phyloP scores from a whole-genome alignment of 1,284 basidiomycete species.

The Pseudozyma thailandica region DNA sequence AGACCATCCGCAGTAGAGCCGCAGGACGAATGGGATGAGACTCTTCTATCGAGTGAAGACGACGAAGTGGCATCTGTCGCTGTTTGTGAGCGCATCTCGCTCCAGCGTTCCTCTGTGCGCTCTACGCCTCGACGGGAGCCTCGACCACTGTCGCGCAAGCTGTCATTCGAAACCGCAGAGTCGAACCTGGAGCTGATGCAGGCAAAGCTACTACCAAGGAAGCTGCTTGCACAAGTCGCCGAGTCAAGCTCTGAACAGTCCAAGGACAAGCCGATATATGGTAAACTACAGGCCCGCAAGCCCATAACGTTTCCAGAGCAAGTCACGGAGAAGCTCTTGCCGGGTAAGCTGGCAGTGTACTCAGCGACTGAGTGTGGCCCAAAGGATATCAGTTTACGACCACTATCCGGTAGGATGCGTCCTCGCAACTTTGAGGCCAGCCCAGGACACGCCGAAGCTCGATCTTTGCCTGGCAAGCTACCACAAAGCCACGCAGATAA shows the following conservation, averaged over 20 bases:
- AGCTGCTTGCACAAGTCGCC: background rate
- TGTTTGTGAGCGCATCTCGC: constrained; percentile 14
- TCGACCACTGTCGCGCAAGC: constrained; percentile 1
- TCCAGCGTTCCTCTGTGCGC: constrained; percentile 20
- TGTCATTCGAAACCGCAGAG: background rate
- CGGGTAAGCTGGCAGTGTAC: constrained; percentile 1
- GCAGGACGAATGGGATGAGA: constrained; percentile 8
- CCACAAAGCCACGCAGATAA: too few species aligned
- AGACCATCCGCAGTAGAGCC: too few species aligned
- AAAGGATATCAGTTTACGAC: too few species aligned
- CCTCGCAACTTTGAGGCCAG: too few species aligned
- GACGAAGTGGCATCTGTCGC: constrained; percentile 29
- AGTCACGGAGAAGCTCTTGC: background rate
- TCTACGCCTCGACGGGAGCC: constrained; percentile 3
- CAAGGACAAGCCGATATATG: background rate
- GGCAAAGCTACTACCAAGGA: background rate
- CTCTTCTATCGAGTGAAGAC: constrained; percentile 5
- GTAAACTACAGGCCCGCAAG: background rate
- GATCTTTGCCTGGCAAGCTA: too few species aligned
- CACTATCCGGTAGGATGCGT: too few species aligned
- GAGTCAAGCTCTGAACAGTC: background rate
- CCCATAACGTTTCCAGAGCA: background rate
- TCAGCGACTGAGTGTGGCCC: too few species aligned
- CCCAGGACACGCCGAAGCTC: too few species aligned
- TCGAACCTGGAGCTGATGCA: background rate